A percentile compares a stretch with the other conserved stretches of the same genome.
Evolutionary conservation across 805 yeast genomes (phyloP).

Genomic region (Candida silvicultrix): DNA sequence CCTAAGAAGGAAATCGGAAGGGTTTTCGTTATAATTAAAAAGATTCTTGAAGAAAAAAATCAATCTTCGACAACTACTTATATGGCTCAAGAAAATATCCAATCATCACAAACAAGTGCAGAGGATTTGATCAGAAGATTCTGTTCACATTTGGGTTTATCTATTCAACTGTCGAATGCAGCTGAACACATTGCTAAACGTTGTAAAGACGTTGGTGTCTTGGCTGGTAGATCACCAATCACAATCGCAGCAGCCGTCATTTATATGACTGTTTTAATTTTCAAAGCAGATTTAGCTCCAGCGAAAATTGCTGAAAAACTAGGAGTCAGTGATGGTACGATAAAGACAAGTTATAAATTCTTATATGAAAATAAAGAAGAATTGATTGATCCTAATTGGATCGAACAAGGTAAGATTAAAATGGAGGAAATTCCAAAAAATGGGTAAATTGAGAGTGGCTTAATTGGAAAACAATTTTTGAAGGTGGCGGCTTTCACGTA

Average conservation of each 20-base stretch:
- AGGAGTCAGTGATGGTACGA: conserved; percentile 97
- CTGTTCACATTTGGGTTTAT: conserved; percentile 89
- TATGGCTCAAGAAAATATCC: conserved; percentile 34
- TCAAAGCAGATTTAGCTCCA: conserved; percentile 71
- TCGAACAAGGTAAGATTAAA: conserved; percentile 57
- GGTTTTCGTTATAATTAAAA: conserved; percentile 80
- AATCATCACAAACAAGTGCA: conserved; percentile 82
- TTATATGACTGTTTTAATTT: conserved; percentile 88
- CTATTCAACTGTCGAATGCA: conserved; percentile 79
- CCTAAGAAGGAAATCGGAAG: conserved; percentile 93
- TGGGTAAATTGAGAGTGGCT: neutral
- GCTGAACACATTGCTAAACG: conserved; percentile 90
- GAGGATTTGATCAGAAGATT: conserved; percentile 93
- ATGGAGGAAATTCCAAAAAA: conserved; percentile 30
- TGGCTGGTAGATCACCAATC: conserved; percentile 95
- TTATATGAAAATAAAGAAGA: conserved; percentile 67
- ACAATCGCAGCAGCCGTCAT: conserved; percentile 97
- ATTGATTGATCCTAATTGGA: conserved; percentile 74
- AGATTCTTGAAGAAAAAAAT: conserved; percentile 43
- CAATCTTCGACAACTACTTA: conserved; percentile 13
- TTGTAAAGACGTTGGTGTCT: conserved; percentile 85
- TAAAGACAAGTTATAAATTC: conserved; percentile 83
- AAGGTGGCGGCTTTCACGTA: no score
- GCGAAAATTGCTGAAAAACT: conserved; percentile 83
- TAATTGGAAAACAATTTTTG: no score